These are phyloP conservation scores for Sonneratia caseolaris DNA, from an alignment of 345 rosid genomes.

Conservation along the genomic window DNA sequence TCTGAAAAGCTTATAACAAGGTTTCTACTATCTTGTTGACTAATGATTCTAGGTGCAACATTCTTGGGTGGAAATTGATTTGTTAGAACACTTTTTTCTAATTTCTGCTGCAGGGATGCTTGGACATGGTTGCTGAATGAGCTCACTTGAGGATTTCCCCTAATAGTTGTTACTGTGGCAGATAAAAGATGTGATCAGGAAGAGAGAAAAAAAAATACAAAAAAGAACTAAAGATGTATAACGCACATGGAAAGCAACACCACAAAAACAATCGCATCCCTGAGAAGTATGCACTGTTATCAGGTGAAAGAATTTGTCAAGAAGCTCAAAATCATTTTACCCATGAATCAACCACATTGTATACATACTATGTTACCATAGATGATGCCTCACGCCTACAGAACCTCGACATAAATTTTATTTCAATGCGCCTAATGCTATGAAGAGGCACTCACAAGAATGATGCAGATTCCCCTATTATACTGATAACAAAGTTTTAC, in stretches of 20 bases:
- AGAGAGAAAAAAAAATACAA: background rate
- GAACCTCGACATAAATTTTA: background rate
- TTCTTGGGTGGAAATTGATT: conserved; percentile 29
- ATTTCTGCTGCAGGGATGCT: conserved; percentile 24
- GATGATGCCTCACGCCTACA: background rate
- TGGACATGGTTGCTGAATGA: conserved; percentile 16
- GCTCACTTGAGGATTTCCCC: conserved; percentile 18
- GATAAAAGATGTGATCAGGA: background rate
- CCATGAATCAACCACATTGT: background rate
- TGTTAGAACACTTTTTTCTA: conserved; percentile 29
- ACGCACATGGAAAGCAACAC: background rate
- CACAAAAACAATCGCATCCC: background rate
- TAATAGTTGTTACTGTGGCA: conserved; percentile 33
- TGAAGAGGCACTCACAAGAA: background rate
- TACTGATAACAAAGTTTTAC: background rate
- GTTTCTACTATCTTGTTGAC: conserved; percentile 32
- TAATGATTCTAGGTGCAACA: conserved; percentile 30
- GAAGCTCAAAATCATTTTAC: background rate
- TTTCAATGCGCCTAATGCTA: background rate
- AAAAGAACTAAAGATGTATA: background rate
- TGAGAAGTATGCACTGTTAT: background rate
- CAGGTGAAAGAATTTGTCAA: background rate
- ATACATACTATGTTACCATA: background rate
- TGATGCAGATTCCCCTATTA: background rate
- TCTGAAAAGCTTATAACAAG: conserved; percentile 88